These are phyloP conservation scores for Ampelomyces quisqualis DNA, from an alignment of 2,329 filamentous ascomycete genomes.

Conservation along the genomic window DNA sequence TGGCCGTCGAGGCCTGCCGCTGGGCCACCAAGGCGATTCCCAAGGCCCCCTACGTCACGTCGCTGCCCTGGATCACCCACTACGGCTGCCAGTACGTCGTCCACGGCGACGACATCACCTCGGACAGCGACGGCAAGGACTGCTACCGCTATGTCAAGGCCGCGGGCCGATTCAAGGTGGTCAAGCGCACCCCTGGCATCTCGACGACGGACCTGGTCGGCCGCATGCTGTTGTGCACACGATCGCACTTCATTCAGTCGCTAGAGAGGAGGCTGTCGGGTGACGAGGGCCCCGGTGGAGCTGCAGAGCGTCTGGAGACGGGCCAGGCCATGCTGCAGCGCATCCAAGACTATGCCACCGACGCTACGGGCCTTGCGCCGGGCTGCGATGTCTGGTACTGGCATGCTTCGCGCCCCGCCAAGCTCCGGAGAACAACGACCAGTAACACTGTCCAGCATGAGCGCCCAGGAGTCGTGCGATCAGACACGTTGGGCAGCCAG, in stretches of 20 bases:
- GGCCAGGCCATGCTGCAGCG: slow-evolving; percentile 72
- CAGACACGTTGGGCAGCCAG: slow-evolving; percentile 37
- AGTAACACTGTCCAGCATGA: slow-evolving; percentile 21
- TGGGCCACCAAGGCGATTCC: slow-evolving; percentile 87
- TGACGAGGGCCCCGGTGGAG: slow-evolving; percentile 68
- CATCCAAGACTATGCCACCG: slow-evolving; percentile 83
- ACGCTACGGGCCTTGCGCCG: slow-evolving; percentile 74
- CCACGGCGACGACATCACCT: slow-evolving; percentile 96
- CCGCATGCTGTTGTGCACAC: slow-evolving; percentile 95
- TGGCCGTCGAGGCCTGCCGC: slow-evolving; percentile 90
- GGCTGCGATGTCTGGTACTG: slow-evolving; percentile 87
- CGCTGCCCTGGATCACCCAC: slow-evolving; percentile 88
- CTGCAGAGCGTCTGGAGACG: slow-evolving; percentile 63
- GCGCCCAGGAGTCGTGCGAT: slow-evolving; percentile 23
- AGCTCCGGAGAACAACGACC: slow-evolving; percentile 38
- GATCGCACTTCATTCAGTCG: slow-evolving; percentile 86
- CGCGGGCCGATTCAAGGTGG: slow-evolving; percentile 90
- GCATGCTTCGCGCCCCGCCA: slow-evolving; percentile 55
- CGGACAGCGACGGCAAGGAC: slow-evolving; percentile 88
- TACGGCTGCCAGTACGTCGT: slow-evolving; percentile 96
- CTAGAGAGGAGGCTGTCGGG: slow-evolving; percentile 69
- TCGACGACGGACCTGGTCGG: slow-evolving; percentile 98
- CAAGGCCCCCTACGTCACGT: slow-evolving; percentile 90
- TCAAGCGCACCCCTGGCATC: slow-evolving; percentile 93
- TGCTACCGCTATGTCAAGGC: slow-evolving; percentile 98